Base-by-base conservation (phyloP, 148 eudicot species). In the Salicornia ramosissima region DNA sequence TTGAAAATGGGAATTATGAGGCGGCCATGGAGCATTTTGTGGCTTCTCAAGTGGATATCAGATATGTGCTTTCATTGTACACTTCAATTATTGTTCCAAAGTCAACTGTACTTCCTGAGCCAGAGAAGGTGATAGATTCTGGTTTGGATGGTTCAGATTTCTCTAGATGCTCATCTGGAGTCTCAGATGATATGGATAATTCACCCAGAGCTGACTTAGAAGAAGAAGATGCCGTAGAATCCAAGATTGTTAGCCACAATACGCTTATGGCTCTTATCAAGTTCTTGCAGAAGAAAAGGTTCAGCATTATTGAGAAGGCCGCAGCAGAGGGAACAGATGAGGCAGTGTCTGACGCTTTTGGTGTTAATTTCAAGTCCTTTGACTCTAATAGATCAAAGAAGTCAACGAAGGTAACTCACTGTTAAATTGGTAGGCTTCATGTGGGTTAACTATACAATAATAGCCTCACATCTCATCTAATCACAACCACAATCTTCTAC, bases 1-100 rank as follows among this genome's bases (percentile, higher is more conserved):
- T 89, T 81, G 99, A 95, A 80, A 95, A 91, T 77, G 99, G 90
- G 76, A 88, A 82, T 80, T 91, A 95, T 68, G 99, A 95, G 82
- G 97, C 91, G 74, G 99, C 99, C 31, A 87, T 91, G 91, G 97
- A 95, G 75, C 99, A 95, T 72, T 91, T 95, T 85, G 55, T 82
- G 76, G 87, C 93, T 80, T 91, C 99, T 77, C 97, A 91, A 86
- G 96, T 88, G 22, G 93, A 95, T 77, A 87, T 95, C 74, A 89
- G 88, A 63, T 85, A 91, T 79, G 97, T 91, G 72, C 96, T 95
- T 75, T 83, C 97, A 52, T 76, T 95, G 67, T 95, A 95, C 74
- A 91, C 99, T 43, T 87, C 95, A 36, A 85, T 95, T 54, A 34
- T 79, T 60, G 82, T 91, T 77, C 99, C 99, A 55, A 89, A 87